These are phyloP conservation scores for Amaranthus hypochondriacus DNA, from an alignment of 148 eudicot species.

Conservation along the genomic window DNA sequence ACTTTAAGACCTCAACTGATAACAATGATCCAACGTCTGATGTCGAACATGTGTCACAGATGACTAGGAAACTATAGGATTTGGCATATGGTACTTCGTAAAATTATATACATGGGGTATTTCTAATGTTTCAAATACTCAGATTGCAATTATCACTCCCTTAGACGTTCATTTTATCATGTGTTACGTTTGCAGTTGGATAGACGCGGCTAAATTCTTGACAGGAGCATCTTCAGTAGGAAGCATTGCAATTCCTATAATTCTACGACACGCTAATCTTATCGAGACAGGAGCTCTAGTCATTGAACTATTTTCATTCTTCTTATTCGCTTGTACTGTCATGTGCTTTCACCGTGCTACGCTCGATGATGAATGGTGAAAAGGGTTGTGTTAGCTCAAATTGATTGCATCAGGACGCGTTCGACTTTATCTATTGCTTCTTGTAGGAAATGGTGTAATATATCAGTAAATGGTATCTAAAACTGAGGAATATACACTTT, in stretches of 20 bases:
- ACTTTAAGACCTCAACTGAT: not conserved
- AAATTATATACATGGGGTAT: not conserved
- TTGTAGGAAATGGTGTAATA: not conserved
- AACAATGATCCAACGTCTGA: not conserved
- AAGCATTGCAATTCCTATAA: conserved; percentile 90
- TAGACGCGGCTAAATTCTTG: conserved; percentile 91
- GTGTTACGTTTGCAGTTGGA: conserved; percentile 53
- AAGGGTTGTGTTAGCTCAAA: not conserved
- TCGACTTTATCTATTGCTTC: not conserved
- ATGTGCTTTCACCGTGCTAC: conserved; percentile 88
- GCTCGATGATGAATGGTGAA: conserved; percentile 79
- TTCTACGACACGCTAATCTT: conserved; percentile 74
- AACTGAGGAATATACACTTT: not conserved
- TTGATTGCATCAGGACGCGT: not conserved
- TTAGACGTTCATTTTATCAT: not conserved
- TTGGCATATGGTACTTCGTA: too few relatives aligned
- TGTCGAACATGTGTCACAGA: too few relatives aligned
- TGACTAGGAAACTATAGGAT: not conserved
- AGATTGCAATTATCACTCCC: not conserved
- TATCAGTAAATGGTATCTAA: not conserved
- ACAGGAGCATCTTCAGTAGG: conserved; percentile 97
- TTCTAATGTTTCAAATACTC: not conserved
- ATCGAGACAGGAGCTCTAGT: conserved; percentile 83
- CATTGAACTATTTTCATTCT: conserved; percentile 80
- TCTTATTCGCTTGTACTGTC: conserved; percentile 82